A percentile compares a stretch with the other conserved stretches of the same genome.
Evolutionary conservation across 2,329 filamentous ascomycete genomes (phyloP).

Genomic region (Didymella lethalis): DNA sequence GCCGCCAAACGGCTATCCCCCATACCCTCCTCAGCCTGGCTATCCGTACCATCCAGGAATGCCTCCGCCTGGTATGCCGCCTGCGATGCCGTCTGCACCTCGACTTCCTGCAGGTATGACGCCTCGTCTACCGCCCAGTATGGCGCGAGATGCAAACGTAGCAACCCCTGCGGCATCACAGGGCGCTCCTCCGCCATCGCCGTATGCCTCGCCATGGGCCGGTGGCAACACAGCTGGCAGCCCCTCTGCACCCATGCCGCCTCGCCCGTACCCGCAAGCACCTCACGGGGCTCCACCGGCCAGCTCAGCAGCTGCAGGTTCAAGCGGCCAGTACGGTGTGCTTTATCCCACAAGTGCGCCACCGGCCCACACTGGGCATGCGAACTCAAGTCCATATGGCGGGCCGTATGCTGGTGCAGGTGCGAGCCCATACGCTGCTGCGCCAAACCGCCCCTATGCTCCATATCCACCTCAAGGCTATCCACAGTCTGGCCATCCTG

Average conservation of each 20-base stretch:
- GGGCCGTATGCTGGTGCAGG: conserved; percentile 42
- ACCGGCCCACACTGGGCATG: conserved; percentile 32
- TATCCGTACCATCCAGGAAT: conserved; percentile 43
- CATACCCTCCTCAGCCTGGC: conserved; percentile 38
- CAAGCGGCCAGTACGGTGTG: conserved; percentile 47
- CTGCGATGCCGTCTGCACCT: conserved; percentile 41
- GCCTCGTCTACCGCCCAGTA: conserved; percentile 49
- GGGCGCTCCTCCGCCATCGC: conserved; percentile 39
- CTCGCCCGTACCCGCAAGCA: conserved; percentile 42
- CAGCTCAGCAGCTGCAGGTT: conserved; percentile 28
- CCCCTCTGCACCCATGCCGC: conserved; percentile 34
- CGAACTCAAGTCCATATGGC: conserved; percentile 38
- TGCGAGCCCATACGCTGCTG: conserved; percentile 39
- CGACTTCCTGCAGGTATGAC: conserved; percentile 40
- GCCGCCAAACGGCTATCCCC: conserved; percentile 41
- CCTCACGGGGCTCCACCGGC: conserved; percentile 38
- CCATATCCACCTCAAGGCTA: conserved; percentile 39
- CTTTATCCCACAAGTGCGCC: conserved; percentile 44
- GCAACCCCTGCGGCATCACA: conserved; percentile 37
- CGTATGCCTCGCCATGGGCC: conserved; percentile 50
- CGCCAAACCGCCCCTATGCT: conserved; percentile 38
- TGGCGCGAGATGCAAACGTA: conserved; percentile 42
- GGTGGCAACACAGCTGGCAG: conserved; percentile 42
- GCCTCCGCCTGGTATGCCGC: conserved; percentile 41
- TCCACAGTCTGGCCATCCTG: conserved; percentile 27